A percentile compares a stretch with the other conserved stretches of the same genome.
Evolutionary conservation across 2,329 filamentous ascomycete genomes (phyloP).

Genomic region (Cytospora chrysosperma): DNA sequence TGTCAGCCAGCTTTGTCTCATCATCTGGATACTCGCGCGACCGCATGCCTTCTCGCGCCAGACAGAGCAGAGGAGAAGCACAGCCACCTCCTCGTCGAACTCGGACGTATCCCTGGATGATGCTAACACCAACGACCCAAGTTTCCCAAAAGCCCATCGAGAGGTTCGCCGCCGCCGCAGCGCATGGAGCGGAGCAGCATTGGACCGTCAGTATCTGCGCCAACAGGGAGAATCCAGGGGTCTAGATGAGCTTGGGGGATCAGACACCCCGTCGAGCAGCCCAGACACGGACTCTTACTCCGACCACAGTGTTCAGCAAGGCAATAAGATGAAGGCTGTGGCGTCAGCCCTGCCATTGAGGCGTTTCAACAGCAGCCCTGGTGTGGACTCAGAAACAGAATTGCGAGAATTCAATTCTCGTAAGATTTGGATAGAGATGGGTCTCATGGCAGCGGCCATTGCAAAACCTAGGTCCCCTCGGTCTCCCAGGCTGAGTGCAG

Average conservation of each 20-base stretch:
- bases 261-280: not conserved
- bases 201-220: not conserved
- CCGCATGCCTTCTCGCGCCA: slow-evolving; percentile 20
- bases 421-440: not conserved
- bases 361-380: not conserved
- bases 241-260: not conserved
- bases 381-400: not conserved
- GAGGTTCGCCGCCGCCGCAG: slow-evolving; percentile 10
- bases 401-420: not conserved
- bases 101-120: not conserved
- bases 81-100: not conserved
- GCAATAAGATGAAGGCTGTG: not conserved
- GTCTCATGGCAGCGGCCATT: slow-evolving; percentile 19
- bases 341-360: not conserved
- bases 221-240: not conserved
- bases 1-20: slow-evolving; percentile 34
- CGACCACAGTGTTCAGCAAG: not conserved
- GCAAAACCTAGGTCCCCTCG: slow-evolving; percentile 16
- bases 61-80: not conserved
- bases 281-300: not conserved
- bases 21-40: slow-evolving; percentile 33
- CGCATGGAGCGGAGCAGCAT: slow-evolving; percentile 4
- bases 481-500: slow-evolving; percentile 7
- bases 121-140: not conserved
- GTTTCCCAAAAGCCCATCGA: not conserved